Evolutionary conservation across 352 stramenopile species (phyloP), one percentile per base, ranked within the genome.

Genomic region (Halophytophthora polymorphica): DNA sequence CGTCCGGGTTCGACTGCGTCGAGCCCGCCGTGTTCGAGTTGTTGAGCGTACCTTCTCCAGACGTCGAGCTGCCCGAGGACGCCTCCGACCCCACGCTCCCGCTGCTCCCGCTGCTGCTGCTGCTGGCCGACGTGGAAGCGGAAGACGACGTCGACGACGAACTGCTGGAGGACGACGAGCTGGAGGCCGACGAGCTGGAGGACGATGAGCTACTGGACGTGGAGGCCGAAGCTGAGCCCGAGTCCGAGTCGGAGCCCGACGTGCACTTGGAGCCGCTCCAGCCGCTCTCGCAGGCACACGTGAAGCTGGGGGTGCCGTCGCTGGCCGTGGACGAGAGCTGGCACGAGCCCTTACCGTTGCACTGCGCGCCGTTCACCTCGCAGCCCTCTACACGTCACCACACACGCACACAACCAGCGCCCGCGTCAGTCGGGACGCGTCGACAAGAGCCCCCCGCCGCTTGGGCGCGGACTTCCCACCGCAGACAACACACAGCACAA

Each of bases 211-310:
- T 47, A 19, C 47, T 46, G 10, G 41, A 49, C 5, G 19, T 36
- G 33, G 42, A 19, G 3, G 39, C 42, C 18, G 50, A 50, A 12
- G 23, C 25, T 11, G 39, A 43, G 19, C 6, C 35, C 3, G 59
- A 66, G n/a, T 35, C 45, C 19, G 37, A 50, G 28, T 43, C 59
- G 3, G 54, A 64, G 2, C 45, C 55, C 2, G 41, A 39, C 50
- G 66, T 55, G 54, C 83, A 94, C 48, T 70, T 76, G 33, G 71
- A 70, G 25, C 83, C 83, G 49, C 77, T 86, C 68, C 71, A 94
- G 15, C 83, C 83, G 18, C 69, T 66, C 44, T 89, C 66, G 53
- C 83, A 92, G 13, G 56, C 56, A 43, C 81, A 94, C 41, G 68
- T 39, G 46, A 91, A 92, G 28, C 34, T 59, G 3, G 83, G 76